These are phyloP conservation scores for Heliocybe sulcata DNA, from an alignment of 1,284 basidiomycete species.

Conservation along the genomic window DNA sequence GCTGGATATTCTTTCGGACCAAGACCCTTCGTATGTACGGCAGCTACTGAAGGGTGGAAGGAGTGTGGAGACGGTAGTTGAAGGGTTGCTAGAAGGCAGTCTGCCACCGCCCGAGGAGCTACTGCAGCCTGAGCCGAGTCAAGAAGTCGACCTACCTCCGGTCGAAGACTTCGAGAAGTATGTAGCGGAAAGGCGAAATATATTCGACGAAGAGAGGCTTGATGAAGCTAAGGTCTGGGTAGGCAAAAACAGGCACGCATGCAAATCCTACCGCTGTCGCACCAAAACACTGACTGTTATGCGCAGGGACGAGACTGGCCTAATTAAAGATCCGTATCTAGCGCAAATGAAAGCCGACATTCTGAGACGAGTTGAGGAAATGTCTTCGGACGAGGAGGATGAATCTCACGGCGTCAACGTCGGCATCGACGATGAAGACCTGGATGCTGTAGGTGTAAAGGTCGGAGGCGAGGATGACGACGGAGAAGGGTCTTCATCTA, in stretches of 20 bases:
- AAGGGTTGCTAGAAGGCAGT: slow-evolving; percentile 64
- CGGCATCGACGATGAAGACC: slow-evolving; percentile 20
- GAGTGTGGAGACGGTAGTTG: slow-evolving; percentile 53
- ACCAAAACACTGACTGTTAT: slow-evolving; percentile 7
- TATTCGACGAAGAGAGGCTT: slow-evolving; percentile 66
- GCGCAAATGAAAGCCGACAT: slow-evolving; percentile 79
- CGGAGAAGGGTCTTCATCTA: slow-evolving; percentile 22
- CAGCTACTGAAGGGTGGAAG: slow-evolving; percentile 47
- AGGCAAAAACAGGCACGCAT: slow-evolving; percentile 61
- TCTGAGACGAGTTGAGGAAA: slow-evolving; percentile 65
- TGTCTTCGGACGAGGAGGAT: slow-evolving; percentile 54
- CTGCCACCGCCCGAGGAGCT: slow-evolving; percentile 40
- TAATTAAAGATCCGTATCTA: slow-evolving; percentile 54
- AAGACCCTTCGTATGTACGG: slow-evolving; percentile 45
- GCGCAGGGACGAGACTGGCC: slow-evolving; percentile 35
- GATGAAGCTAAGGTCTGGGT: slow-evolving; percentile 53
- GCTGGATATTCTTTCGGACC: slow-evolving; percentile 64
- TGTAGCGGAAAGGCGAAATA: slow-evolving; percentile 49
- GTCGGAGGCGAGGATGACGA: slow-evolving; percentile 44
- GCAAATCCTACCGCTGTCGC: background rate
- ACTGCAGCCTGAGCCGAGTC: background rate
- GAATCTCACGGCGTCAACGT: slow-evolving; percentile 39
- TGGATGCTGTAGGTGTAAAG: slow-evolving; percentile 30
- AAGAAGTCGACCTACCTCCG: no score
- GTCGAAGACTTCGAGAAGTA: slow-evolving; percentile 26